A percentile compares a stretch with the other conserved stretches of the same genome.
phyloP scores from a whole-genome alignment of 2,329 filamentous ascomycete genomes.

The Aspergillus tubingensis region DNA sequence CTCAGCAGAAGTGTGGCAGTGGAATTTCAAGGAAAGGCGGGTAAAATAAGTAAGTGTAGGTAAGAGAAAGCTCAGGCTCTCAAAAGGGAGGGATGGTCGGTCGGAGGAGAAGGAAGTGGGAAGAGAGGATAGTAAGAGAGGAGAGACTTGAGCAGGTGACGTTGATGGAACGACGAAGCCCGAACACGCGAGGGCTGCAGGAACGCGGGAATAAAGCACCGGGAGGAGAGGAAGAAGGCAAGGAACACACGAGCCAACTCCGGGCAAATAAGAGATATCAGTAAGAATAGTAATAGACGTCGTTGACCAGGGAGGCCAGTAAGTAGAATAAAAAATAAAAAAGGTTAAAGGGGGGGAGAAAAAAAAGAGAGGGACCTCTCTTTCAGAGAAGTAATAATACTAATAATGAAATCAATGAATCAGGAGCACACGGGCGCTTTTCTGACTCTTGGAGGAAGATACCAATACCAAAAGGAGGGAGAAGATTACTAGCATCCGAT shows the following conservation, averaged over 20 bases:
- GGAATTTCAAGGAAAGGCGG: constrained; percentile 18
- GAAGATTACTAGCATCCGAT: constrained; percentile 6
- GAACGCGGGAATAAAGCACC: constrained; percentile 31
- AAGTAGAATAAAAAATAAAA: neutral
- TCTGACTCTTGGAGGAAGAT: constrained; percentile 7
- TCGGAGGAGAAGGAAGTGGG: constrained; percentile 18
- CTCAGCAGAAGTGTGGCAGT: constrained; percentile 20
- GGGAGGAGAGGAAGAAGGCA: constrained; percentile 22
- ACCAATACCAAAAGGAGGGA: constrained; percentile 12
- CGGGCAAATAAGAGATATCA: constrained; percentile 14
- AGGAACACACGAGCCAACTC: constrained; percentile 21
- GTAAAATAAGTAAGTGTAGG: constrained; percentile 16
- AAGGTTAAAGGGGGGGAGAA: neutral
- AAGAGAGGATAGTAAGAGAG: constrained; percentile 23
- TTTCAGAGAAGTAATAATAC: neutral
- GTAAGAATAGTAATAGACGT: constrained; percentile 8
- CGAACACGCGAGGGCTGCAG: constrained; percentile 34
- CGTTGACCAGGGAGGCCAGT: neutral
- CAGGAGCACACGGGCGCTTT: neutral
- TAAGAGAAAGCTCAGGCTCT: constrained; percentile 9
- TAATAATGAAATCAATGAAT: constrained; percentile 1
- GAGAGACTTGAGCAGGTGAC: constrained; percentile 29
- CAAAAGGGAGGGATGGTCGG: constrained; percentile 18
- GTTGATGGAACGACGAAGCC: constrained; percentile 37
- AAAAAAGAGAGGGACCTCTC: neutral